Percentiles rank a stretch among this genome's conserved stretches.
phyloP scores from a whole-genome alignment of 768 basidiomycete species.

The Tricholomella constricta region DNA sequence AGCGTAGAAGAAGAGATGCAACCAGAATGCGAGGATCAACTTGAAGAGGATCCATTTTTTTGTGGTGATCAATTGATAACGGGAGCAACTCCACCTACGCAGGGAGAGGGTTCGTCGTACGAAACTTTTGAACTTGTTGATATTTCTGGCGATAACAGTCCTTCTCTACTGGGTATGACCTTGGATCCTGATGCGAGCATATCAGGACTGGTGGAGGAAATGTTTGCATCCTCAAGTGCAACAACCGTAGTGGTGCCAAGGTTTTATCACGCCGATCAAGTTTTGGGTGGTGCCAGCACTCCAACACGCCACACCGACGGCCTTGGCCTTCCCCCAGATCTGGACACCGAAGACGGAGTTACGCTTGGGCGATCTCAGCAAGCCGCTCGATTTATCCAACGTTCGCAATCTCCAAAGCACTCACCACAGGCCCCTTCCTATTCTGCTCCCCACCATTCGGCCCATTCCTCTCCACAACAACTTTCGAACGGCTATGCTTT shows the following conservation, averaged over 20 bases:
- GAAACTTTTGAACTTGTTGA: constrained; percentile 49
- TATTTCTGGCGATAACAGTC: constrained; percentile 34
- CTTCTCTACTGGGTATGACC: constrained; percentile 31
- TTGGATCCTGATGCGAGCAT: constrained; percentile 60
- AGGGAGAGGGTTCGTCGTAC: constrained; percentile 39
- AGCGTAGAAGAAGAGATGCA: constrained; percentile 31
- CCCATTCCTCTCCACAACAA: constrained; percentile 17
- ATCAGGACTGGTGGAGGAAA: constrained; percentile 70
- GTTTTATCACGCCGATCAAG: not conserved
- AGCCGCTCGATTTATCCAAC: constrained; percentile 50
- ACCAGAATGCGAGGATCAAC: constrained; percentile 31
- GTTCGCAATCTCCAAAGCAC: constrained; percentile 34
- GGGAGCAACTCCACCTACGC: constrained; percentile 20
- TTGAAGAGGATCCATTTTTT: constrained; percentile 47
- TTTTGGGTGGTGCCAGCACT: constrained; percentile 27
- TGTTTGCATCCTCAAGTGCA: constrained; percentile 52
- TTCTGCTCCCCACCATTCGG: constrained; percentile 27
- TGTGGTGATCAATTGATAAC: constrained; percentile 33
- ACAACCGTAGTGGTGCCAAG: constrained; percentile 8
- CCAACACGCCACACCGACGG: constrained; percentile 39
- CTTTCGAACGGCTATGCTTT: constrained; percentile 28
- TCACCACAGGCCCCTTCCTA: constrained; percentile 33
- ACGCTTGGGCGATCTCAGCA: constrained; percentile 68
- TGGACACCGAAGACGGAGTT: constrained; percentile 66
- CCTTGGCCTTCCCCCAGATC: constrained; percentile 47